Evolutionary conservation across 2,329 filamentous ascomycete genomes (phyloP).

Genomic region (Mycosphaerella arachidis): DNA sequence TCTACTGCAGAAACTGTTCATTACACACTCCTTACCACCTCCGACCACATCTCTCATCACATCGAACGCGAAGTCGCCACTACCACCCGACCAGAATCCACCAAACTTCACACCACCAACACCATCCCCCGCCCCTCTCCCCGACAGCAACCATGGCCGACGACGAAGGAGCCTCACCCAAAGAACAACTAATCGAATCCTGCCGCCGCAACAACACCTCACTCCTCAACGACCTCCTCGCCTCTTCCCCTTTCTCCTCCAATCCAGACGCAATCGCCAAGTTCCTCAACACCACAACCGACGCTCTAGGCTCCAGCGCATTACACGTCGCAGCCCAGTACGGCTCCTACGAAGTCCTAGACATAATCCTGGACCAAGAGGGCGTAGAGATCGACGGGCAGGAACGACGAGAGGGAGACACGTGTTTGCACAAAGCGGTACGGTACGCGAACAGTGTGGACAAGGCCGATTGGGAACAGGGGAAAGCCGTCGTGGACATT

Average conservation of each 20-base stretch:
- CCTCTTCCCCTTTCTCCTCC: constrained; percentile 43
- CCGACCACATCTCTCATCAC: background rate
- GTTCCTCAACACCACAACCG: constrained; percentile 80
- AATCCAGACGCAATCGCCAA: constrained; percentile 60
- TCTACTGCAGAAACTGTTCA: background rate
- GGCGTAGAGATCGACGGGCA: constrained; percentile 79
- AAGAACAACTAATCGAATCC: constrained; percentile 85
- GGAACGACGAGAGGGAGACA: constrained; percentile 68
- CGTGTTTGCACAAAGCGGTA: constrained; percentile 73
- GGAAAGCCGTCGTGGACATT: constrained; percentile 66
- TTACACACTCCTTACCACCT: background rate
- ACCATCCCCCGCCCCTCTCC: background rate
- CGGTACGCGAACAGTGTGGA: constrained; percentile 69
- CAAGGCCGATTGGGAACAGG: constrained; percentile 59
- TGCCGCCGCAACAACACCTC: constrained; percentile 90
- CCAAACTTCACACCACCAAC: background rate
- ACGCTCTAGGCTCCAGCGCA: constrained; percentile 80
- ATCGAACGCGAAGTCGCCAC: background rate
- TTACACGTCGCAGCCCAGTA: constrained; percentile 83
- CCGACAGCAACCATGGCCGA: constrained; percentile 26
- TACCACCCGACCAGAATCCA: background rate
- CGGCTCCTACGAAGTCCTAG: constrained; percentile 82
- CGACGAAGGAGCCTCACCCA: constrained; percentile 71
- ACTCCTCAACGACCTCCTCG: constrained; percentile 71
- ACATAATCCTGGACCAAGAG: constrained; percentile 76